Conservation (phyloP, 345 rosid species). For the Salix brachista region DNA sequence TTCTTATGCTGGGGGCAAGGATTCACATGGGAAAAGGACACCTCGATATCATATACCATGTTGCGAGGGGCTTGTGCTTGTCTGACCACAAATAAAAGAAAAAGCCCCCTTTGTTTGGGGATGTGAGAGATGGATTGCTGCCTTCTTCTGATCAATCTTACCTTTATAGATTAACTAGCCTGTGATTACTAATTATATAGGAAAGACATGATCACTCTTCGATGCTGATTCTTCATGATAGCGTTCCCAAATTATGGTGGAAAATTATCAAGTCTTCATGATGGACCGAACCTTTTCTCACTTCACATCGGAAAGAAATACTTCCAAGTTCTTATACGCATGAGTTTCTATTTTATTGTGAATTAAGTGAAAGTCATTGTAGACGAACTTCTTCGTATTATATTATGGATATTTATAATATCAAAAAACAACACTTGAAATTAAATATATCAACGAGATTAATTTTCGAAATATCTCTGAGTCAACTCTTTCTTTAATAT, state of each 20-base stretch:
- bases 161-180: neutral
- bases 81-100: slow-evolving; percentile 2
- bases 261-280: neutral
- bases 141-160: slow-evolving; percentile 11
- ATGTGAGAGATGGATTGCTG: slow-evolving; percentile 3
- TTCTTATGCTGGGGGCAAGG: neutral
- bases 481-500: too few species aligned
- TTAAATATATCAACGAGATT: too few species aligned
- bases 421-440: too few species aligned
- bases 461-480: too few species aligned
- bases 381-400: too few species aligned
- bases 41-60: neutral
- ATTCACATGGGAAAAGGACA: neutral
- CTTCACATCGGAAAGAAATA: too few species aligned
- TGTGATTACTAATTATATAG: slow-evolving; percentile 14
- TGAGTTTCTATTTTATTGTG: too few species aligned
- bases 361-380: too few species aligned
- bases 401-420: too few species aligned
- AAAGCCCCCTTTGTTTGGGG: slow-evolving; percentile 21
- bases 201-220: neutral
- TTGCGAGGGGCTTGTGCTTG: slow-evolving; percentile 11
- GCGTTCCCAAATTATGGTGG: neutral
- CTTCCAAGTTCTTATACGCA: too few species aligned
- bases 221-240: neutral
- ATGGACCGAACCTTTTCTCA: neutral